Conservation (phyloP, 192 early-diverging fungal species). For the Obelidium mucronatum region DNA sequence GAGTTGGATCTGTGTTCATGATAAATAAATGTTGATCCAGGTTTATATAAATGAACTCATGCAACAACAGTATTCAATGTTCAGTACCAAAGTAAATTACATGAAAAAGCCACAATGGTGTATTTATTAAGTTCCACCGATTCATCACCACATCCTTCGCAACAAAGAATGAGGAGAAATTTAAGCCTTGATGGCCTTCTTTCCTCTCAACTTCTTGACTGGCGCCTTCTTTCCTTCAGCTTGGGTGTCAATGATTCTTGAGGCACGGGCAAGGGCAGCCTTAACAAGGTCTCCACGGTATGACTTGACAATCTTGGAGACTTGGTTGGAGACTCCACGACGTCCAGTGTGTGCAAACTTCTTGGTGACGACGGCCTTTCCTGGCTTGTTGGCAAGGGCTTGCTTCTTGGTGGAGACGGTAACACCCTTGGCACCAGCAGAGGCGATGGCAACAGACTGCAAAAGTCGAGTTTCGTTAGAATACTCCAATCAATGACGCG, state of each 20-base stretch:
- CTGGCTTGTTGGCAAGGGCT: slow-evolving; percentile 58
- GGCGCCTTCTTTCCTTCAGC: slow-evolving; percentile 61
- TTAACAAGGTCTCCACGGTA: slow-evolving; percentile 74
- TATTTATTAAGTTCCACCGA: no score
- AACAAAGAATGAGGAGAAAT: no score
- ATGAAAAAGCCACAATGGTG: no score
- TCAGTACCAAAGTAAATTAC: no score
- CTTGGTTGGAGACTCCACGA: slow-evolving; percentile 69
- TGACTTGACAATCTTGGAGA: slow-evolving; percentile 66
- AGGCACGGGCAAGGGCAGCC: slow-evolving; percentile 77
- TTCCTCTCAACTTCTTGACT: slow-evolving; percentile 58
- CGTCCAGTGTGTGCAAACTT: slow-evolving; percentile 58
- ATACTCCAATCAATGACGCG: no score
- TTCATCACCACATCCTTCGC: no score
- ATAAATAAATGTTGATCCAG: neutral
- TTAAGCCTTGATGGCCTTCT: slow-evolving; percentile 65
- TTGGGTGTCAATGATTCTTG: slow-evolving; percentile 69
- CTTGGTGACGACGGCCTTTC: slow-evolving; percentile 59
- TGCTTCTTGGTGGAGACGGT: slow-evolving; percentile 64
- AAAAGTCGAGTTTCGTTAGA: no score
- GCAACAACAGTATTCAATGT: no score
- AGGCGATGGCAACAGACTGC: slow-evolving; percentile 66
- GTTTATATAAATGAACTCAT: no score
- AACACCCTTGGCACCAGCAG: slow-evolving; percentile 70
- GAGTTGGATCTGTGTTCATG: neutral